Conservation (phyloP, 176 grass and related monocot species). For the Ampelocalamus luodianensis region DNA sequence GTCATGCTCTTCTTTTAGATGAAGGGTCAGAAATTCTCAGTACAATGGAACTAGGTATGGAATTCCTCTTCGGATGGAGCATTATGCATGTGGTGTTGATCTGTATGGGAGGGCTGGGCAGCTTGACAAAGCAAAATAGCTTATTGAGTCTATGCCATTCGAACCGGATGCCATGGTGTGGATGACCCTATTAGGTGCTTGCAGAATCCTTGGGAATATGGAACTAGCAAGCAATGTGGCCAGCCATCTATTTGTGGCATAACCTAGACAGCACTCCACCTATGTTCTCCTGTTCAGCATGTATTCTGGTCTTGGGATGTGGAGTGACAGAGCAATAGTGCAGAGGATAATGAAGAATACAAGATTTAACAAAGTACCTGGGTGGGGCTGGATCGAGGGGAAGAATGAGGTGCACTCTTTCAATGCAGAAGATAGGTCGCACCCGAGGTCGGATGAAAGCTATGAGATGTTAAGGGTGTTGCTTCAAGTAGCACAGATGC, state of each 20-base stretch:
- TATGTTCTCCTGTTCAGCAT: slow-evolving; percentile 67
- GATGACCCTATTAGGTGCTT: slow-evolving; percentile 34
- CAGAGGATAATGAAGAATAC: slow-evolving; percentile 67
- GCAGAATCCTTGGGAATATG: slow-evolving; percentile 65
- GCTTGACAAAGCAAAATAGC: slow-evolving; percentile 66
- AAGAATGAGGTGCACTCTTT: slow-evolving; percentile 67
- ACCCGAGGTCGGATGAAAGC: slow-evolving; percentile 51
- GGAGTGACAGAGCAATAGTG: slow-evolving; percentile 58
- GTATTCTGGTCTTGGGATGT: slow-evolving; percentile 72
- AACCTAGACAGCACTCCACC: slow-evolving; percentile 65
- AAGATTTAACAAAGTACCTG: slow-evolving; percentile 70
- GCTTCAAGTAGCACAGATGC: slow-evolving; percentile 30
- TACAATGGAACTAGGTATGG: slow-evolving; percentile 55
- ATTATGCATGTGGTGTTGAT: slow-evolving; percentile 76
- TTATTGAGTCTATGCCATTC: slow-evolving; percentile 73
- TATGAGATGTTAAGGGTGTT: slow-evolving; percentile 55
- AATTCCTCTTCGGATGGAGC: slow-evolving; percentile 62
- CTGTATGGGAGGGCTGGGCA: slow-evolving; percentile 65
- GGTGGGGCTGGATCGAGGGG: slow-evolving; percentile 83
- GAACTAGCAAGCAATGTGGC: slow-evolving; percentile 58
- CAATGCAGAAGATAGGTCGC: slow-evolving; percentile 64
- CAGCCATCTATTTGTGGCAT: slow-evolving; percentile 45
- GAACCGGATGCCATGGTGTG: slow-evolving; percentile 18
- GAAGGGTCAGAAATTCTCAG: slow-evolving; percentile 60
- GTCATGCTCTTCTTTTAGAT: slow-evolving; percentile 62